Conservation (phyloP, 345 rosid genomes). For the Clarkia xantiana region DNA sequence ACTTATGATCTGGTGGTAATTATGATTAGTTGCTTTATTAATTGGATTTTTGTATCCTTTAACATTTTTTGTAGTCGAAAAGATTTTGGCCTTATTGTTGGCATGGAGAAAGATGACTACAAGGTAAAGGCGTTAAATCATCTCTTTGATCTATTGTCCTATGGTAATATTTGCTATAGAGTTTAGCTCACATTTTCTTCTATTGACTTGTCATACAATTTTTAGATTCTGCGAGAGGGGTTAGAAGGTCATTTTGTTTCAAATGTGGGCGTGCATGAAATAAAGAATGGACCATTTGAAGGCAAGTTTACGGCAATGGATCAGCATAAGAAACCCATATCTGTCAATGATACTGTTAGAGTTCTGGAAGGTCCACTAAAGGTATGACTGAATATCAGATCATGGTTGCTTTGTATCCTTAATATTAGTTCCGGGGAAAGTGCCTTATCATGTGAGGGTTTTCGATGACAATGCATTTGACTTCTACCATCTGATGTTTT, state of each 20-base stretch:
- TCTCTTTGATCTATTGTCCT: constrained; percentile 1
- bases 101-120: constrained; percentile 78
- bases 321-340: constrained; percentile 39
- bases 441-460: too few relatives aligned
- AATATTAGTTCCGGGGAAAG: not conserved
- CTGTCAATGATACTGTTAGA: constrained; percentile 58
- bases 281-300: constrained; percentile 53
- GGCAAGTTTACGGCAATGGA: constrained; percentile 72
- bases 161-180: not conserved
- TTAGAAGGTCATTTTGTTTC: constrained; percentile 43
- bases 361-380: constrained; percentile 68
- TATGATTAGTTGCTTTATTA: not conserved
- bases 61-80: constrained; percentile 50
- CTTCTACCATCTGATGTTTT: constrained; percentile 14
- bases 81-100: constrained; percentile 78
- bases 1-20: constrained; percentile 5
- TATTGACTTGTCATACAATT: constrained; percentile 14
- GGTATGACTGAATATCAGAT: constrained; percentile 24
- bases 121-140: constrained; percentile 34
- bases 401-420: constrained; percentile 2
- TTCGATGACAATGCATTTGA: not conserved
- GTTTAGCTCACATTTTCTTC: constrained; percentile 2
- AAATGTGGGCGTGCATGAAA: constrained; percentile 31
- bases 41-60: not conserved
- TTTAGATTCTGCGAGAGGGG: constrained; percentile 77